Evolutionary conservation across 768 basidiomycete genomes (phyloP).

Genomic region (Xerocomellus dryophilus): DNA sequence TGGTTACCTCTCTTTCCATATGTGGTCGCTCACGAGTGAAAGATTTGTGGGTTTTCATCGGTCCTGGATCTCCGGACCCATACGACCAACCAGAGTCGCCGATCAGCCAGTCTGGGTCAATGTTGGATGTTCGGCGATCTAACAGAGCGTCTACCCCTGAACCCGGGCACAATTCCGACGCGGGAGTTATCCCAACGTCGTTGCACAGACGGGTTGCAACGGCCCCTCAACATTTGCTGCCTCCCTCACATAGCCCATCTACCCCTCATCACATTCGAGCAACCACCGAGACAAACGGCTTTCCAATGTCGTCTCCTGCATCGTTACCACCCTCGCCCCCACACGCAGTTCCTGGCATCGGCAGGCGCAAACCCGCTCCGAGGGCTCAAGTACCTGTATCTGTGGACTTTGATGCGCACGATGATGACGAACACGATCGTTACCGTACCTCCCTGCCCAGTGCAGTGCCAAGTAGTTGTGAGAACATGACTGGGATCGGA

Average conservation of each 20-base stretch:
- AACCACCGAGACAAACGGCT: conserved; percentile 32
- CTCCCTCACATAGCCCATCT: conserved; percentile 15
- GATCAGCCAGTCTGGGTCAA: conserved; percentile 35
- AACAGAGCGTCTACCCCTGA: conserved; percentile 34
- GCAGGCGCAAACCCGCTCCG: conserved; percentile 62
- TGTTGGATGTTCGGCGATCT: conserved; percentile 36
- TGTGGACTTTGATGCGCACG: conserved; percentile 41
- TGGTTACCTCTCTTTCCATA: conserved; percentile 68
- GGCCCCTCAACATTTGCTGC: conserved; percentile 26
- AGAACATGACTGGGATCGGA: conserved; percentile 70
- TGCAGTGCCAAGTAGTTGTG: conserved; percentile 46
- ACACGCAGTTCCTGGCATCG: conserved; percentile 32
- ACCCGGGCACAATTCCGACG: conserved; percentile 23
- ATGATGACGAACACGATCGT: conserved; percentile 32
- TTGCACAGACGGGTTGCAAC: conserved; percentile 33
- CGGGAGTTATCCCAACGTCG: conserved; percentile 25
- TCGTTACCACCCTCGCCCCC: conserved; percentile 18
- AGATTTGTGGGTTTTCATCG: conserved; percentile 76
- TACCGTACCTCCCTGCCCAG: conserved; percentile 51
- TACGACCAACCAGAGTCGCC: conserved; percentile 35
- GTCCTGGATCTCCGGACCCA: conserved; percentile 39
- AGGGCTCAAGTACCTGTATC: conserved; percentile 62
- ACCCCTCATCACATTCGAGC: conserved; percentile 33
- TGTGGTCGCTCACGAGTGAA: conserved; percentile 69
- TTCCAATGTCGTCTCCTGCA: conserved; percentile 16